phyloP scores from a whole-genome alignment of 1,284 basidiomycete species.

The Mycena citricolor region DNA sequence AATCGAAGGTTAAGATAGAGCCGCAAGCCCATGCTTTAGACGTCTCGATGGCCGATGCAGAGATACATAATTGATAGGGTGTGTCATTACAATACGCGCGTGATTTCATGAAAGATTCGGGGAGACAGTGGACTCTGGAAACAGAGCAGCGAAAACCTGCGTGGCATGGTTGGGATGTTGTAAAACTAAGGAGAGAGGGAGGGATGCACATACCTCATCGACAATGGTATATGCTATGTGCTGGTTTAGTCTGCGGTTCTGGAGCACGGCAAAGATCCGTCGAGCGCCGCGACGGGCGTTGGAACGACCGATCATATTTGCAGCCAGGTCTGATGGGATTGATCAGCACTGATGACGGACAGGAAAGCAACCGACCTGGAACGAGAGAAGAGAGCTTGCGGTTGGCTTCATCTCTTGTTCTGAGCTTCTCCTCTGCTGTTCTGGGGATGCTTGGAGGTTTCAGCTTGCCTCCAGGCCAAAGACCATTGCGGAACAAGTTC shows the following conservation, averaged over 20 bases:
- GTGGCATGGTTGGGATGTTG: constrained; percentile 5
- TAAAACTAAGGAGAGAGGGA: constrained; percentile 1
- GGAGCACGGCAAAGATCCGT: constrained; percentile 87
- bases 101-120: constrained; percentile 3
- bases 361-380: constrained; percentile 62
- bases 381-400: constrained; percentile 86
- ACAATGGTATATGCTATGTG: constrained; percentile 86
- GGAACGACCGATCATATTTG: constrained; percentile 93
- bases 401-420: constrained; percentile 82
- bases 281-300: constrained; percentile 91
- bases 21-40: too few species aligned
- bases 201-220: constrained; percentile 67
- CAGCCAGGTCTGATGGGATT: constrained; percentile 71
- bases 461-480: constrained; percentile 85
- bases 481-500: constrained; percentile 60
- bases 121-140: constrained; percentile 45
- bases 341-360: constrained; percentile 6
- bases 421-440: constrained; percentile 75
- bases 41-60: constrained; percentile 18
- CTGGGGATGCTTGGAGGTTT: constrained; percentile 63
- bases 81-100: constrained; percentile 14
- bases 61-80: constrained; percentile 1
- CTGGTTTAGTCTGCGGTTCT: constrained; percentile 90
- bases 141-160: constrained; percentile 61
- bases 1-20: too few species aligned